These are phyloP conservation scores for Aureobasidium sp. DNA, from an alignment of 2,329 filamentous ascomycete genomes.

Conservation along the genomic window DNA sequence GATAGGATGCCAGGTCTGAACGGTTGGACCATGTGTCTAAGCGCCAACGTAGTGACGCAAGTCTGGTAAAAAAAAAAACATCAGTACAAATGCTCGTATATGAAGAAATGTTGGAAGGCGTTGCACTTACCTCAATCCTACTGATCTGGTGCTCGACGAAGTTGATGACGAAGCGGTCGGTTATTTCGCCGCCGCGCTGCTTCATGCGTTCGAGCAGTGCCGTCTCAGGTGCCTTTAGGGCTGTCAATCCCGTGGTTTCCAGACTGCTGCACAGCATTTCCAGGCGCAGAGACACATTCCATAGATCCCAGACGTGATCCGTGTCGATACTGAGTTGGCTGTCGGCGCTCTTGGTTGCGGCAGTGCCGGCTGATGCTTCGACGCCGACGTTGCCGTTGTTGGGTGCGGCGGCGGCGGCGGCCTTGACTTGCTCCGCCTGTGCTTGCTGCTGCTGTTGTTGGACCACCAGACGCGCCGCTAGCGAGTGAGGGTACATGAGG, in stretches of 20 bases:
- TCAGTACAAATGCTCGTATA: no score
- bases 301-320: conserved; percentile 78
- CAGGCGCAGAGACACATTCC: conserved; percentile 77
- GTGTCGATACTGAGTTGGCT: conserved; percentile 70
- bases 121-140: conserved; percentile 85
- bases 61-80: no score
- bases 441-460: conserved; percentile 42
- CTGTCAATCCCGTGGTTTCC: conserved; percentile 57
- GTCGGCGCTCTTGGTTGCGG: conserved; percentile 47
- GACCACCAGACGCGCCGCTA: conserved; percentile 69
- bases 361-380: conserved; percentile 24
- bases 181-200: conserved; percentile 69
- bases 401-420: conserved; percentile 24
- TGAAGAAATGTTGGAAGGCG: no score
- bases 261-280: conserved; percentile 89
- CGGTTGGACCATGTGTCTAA: conserved; percentile 71
- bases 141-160: conserved; percentile 93
- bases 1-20: conserved; percentile 59
- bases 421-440: conserved; percentile 17
- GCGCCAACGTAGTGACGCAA: conserved; percentile 66
- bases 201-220: conserved; percentile 69
- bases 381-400: conserved; percentile 14
- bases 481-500: conserved; percentile 83
- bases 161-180: conserved; percentile 77
- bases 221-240: conserved; percentile 70